A percentile compares a stretch with the other conserved stretches of the same genome.
Evolutionary conservation across 2,329 filamentous ascomycete genomes (phyloP).

Genomic region (Ascochyta pisi): DNA sequence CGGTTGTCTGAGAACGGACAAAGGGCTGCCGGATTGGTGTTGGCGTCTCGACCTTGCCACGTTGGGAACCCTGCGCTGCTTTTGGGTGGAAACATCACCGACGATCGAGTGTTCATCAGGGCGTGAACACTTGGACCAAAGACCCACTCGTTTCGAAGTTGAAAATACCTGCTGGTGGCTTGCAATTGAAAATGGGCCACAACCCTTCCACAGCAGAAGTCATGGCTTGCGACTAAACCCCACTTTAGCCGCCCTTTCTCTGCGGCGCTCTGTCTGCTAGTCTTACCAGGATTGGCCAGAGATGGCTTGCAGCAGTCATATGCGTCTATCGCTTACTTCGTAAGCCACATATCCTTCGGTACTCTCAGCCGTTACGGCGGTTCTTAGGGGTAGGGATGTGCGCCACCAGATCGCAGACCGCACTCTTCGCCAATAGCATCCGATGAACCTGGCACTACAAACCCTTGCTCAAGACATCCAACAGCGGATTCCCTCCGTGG

Average conservation of each 20-base stretch:
- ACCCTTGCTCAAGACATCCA: conserved; percentile 23
- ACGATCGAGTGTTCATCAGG: conserved; percentile 27
- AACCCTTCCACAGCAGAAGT: conserved; percentile 32
- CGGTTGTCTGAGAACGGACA: conserved; percentile 50
- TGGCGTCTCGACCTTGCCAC: conserved; percentile 43
- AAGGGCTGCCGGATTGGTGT: conserved; percentile 49
- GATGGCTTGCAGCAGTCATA: conserved; percentile 35
- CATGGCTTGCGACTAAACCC: conserved; percentile 34
- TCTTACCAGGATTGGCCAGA: conserved; percentile 28
- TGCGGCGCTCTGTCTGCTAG: conserved; percentile 25
- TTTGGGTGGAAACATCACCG: conserved; percentile 37
- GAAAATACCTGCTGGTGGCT: conserved; percentile 32
- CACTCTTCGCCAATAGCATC: conserved; percentile 41
- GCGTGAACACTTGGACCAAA: conserved; percentile 14
- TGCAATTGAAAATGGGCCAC: conserved; percentile 43
- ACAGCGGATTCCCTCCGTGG: conserved; percentile 20
- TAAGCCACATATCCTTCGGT: conserved; percentile 31
- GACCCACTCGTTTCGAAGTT: conserved; percentile 30
- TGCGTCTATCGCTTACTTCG: conserved; percentile 26
- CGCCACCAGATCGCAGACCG: conserved; percentile 28
- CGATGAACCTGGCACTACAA: conserved; percentile 20
- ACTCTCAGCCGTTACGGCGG: conserved; percentile 30
- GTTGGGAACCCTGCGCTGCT: conserved; percentile 42
- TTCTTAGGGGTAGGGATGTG: conserved; percentile 27
- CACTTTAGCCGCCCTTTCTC: conserved; percentile 28